Evolutionary conservation across 495 filamentous ascomycete genomes (phyloP).

Genomic region (Podospora pseudopauciseta): DNA sequence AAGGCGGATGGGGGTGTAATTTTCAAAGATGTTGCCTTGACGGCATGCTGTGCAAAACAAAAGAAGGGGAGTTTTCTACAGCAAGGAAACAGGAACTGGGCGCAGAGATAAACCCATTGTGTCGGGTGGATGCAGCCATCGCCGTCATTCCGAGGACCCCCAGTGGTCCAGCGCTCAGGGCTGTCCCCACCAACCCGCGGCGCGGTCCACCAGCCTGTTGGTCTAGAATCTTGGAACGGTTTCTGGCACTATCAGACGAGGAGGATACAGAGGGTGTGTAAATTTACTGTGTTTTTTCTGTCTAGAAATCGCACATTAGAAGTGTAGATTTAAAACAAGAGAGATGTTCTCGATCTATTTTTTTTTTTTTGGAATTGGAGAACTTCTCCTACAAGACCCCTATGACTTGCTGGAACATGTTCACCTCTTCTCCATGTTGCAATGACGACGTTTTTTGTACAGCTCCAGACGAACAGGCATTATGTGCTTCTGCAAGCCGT

Average conservation of each 20-base stretch:
- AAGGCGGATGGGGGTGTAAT: conserved; percentile 33
- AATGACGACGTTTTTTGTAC: conserved; percentile 1
- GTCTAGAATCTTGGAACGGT: conserved; percentile 1
- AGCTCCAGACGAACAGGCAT: background rate
- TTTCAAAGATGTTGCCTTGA: conserved; percentile 31
- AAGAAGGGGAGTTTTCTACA: background rate
- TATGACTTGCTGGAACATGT: background rate
- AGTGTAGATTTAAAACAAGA: too few species aligned
- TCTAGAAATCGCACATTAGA: too few species aligned
- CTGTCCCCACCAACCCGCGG: conserved; percentile 4
- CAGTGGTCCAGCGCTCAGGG: background rate
- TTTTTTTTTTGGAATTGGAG: background rate
- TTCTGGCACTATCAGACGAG: background rate
- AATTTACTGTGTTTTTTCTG: background rate
- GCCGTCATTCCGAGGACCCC: background rate
- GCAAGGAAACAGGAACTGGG: background rate
- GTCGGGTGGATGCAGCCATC: conserved; percentile 4
- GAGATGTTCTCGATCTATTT: background rate
- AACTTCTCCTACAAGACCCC: background rate
- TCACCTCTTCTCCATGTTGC: background rate
- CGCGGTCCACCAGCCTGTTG: background rate
- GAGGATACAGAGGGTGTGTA: background rate
- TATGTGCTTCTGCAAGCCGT: background rate
- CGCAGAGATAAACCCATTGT: conserved; percentile 7
- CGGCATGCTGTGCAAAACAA: conserved; percentile 2